Conservation (phyloP, 2,329 filamentous ascomycete species). For the Escovopsis sp. region DNA sequence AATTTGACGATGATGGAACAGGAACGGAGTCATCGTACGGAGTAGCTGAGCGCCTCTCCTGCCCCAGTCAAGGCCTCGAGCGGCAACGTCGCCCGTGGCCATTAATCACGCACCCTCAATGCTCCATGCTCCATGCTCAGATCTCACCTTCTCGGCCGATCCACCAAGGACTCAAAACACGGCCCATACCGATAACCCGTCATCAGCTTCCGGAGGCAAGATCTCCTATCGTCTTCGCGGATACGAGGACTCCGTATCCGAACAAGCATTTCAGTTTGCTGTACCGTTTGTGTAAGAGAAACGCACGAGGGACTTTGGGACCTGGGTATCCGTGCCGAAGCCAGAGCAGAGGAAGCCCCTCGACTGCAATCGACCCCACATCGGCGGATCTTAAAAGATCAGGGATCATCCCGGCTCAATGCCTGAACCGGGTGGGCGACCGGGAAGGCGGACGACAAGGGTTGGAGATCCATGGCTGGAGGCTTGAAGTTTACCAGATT, state of each 20-base stretch:
- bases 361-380: constrained; percentile 3
- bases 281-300: constrained; percentile 24
- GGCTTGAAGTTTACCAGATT: constrained; percentile 4
- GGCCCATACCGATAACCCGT: too few relatives aligned
- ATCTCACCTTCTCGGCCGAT: too few relatives aligned
- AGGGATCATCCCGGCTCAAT: constrained; percentile 1
- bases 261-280: constrained; percentile 16
- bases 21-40: too few relatives aligned
- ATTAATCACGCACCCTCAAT: too few relatives aligned
- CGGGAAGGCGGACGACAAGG: neutral
- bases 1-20: too few relatives aligned
- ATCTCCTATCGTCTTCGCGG: too few relatives aligned
- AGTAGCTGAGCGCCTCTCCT: too few relatives aligned
- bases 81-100: too few relatives aligned
- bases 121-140: too few relatives aligned
- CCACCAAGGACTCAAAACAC: too few relatives aligned
- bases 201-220: too few relatives aligned
- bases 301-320: constrained; percentile 15
- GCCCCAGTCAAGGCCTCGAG: too few relatives aligned
- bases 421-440: neutral
- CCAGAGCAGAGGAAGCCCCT: neutral
- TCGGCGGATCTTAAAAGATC: constrained; percentile 1
- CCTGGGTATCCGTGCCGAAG: neutral
- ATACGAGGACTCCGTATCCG: constrained; percentile 6
- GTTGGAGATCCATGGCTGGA: constrained; percentile 6